Evolutionary conservation across 1,139 yeast genomes (phyloP), one percentile per base, ranked within the genome.

Genomic region (Pneumocystis carinii): DNA sequence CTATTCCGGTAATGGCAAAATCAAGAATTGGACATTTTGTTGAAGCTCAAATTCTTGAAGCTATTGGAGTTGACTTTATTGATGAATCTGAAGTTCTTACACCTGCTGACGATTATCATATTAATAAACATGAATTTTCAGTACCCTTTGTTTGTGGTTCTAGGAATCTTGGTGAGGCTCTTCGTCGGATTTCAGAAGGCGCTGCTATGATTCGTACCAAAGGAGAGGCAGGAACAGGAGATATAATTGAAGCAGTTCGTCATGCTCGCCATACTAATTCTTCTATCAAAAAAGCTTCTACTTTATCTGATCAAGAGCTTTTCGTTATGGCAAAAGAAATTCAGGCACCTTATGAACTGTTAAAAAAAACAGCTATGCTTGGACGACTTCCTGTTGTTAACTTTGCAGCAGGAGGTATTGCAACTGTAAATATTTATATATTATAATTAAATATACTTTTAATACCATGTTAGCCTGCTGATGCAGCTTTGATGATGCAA

Each of bases 161-260:
- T 65, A 84, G 84, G 72, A 83, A 87, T 75, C 79, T 87, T 67
- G 95, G 95, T 61, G 95, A 87, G 74, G 94, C 95, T 2, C 79
- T 87, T 69, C 82, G 95, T 74, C 81, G 95, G 73, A 80, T 87
- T 70, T 76, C 79, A 69, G 95, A 87, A 75, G 95, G 95, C 69
- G 94, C 95, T 58, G 90, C 92, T 59, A 86, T 87, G 92, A 82
- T 87, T 71, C 81, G 95, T 73, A 85, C 94, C 67, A 87, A 87
- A 75, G 95, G 95, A 68, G 95, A 86, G 74, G 94, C 95, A 29
- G 95, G 95, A 61, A 87, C 95, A 59, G 95, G 95, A 62, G 95
- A 87, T 73, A 85, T 87, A 63, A 83, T 88, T 39, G 92, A 87
- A 72, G 95, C 95, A n/a, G 90, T 87, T 64, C 82, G 80, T 71